Evolutionary conservation across 1,284 basidiomycete species (phyloP).

Genomic region (Cryptococcus sp.): DNA sequence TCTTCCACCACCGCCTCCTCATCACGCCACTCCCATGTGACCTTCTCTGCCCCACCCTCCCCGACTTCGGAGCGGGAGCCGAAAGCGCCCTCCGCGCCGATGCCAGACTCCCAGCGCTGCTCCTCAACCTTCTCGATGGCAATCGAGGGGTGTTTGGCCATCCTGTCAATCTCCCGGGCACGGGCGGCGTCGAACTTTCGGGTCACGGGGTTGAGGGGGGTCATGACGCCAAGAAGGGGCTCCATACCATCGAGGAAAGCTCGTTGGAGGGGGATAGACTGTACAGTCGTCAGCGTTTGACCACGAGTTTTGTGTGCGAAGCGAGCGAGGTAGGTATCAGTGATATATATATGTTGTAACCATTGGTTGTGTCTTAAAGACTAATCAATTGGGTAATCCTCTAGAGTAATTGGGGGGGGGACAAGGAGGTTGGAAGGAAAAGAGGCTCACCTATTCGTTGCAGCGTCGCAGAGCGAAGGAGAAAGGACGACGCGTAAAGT

Average conservation of each 20-base stretch:
- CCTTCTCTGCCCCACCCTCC: conserved; percentile 31
- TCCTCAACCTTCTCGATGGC: conserved; percentile 42
- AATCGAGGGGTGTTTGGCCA: conserved; percentile 31
- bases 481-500: conserved; percentile 13
- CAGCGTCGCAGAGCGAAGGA: background rate
- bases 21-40: conserved; percentile 45
- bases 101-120: conserved; percentile 29
- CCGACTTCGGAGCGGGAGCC: conserved; percentile 13
- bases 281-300: conserved; percentile 10
- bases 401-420: conserved; percentile 19
- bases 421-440: conserved; percentile 5
- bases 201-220: conserved; percentile 19
- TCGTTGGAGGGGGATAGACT: conserved; percentile 40
- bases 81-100: conserved; percentile 36
- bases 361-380: conserved; percentile 50
- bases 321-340: conserved; percentile 31
- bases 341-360: conserved; percentile 51
- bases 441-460: conserved; percentile 40
- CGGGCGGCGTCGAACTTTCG: conserved; percentile 18
- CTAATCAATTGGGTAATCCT: conserved; percentile 51
- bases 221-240: conserved; percentile 35
- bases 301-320: background rate
- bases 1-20: conserved; percentile 28
- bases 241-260: conserved; percentile 48
- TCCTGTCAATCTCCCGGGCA: conserved; percentile 24